A percentile compares a stretch with the other conserved stretches of the same genome.
Evolutionary conservation across 495 filamentous ascomycete genomes (phyloP).

Genomic region (Apiosordaria backusii): DNA sequence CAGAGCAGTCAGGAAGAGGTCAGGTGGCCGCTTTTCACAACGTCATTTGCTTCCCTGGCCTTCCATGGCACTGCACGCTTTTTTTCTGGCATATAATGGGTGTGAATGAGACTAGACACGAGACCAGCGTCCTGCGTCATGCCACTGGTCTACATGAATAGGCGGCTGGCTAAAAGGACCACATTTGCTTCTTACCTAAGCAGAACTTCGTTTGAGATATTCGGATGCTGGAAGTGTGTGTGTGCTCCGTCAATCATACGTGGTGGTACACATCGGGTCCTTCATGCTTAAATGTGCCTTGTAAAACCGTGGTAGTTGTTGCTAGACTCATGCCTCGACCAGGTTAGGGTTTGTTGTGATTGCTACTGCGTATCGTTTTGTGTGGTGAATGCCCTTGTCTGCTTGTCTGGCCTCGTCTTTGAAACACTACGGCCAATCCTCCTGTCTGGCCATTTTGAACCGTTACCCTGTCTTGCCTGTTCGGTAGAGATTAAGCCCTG

Average conservation of each 20-base stretch:
- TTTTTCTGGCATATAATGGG: constrained; percentile 6
- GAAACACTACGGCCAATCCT: not conserved
- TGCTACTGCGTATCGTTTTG: not conserved
- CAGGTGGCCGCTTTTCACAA: constrained; percentile 7
- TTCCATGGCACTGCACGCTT: constrained; percentile 3
- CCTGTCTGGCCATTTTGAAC: not conserved
- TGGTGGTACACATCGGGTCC: constrained; percentile 14
- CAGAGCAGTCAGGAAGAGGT: not conserved
- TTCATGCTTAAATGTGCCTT: constrained; percentile 21
- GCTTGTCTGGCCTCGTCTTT: not conserved
- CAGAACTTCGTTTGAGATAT: not conserved
- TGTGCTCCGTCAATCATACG: constrained; percentile 3
- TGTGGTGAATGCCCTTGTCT: constrained; percentile 2
- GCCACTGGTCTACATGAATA: not conserved
- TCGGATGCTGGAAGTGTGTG: not conserved
- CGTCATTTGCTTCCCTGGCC: constrained; percentile 26
- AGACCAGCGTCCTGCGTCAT: not conserved
- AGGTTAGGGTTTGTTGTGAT: not conserved
- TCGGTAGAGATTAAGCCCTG: not conserved
- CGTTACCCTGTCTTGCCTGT: not conserved
- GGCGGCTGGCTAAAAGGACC: not conserved
- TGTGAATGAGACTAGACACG: not conserved
- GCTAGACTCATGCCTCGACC: not conserved
- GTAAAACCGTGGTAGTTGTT: constrained; percentile 1
- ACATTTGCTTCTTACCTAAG: not conserved